phyloP scores from a whole-genome alignment of 177 flowering plant genomes.

The Telopea speciosissima region DNA sequence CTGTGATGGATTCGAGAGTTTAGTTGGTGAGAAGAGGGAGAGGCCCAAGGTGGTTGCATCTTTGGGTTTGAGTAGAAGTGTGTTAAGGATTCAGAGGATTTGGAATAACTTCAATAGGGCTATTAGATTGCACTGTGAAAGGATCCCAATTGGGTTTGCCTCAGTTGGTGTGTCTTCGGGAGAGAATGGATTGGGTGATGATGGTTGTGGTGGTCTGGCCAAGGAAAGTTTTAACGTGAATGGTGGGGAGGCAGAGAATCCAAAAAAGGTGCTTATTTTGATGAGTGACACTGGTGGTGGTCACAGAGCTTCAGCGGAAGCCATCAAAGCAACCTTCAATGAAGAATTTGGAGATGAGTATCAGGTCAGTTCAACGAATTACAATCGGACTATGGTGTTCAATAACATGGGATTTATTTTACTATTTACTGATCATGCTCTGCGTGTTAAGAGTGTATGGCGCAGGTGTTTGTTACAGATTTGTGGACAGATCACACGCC shows the following conservation, averaged over 20 bases:
- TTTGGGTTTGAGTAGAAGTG: constrained; percentile 33
- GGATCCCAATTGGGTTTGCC: constrained; percentile 74
- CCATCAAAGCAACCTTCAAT: constrained; percentile 78
- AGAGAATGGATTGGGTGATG: constrained; percentile 38
- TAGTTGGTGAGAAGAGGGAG: constrained; percentile 21
- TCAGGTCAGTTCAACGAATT: constrained; percentile 50
- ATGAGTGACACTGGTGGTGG: constrained; percentile 99
- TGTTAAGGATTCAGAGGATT: constrained; percentile 27
- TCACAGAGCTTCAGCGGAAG: constrained; percentile 98
- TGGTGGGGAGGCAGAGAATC: constrained; percentile 31
- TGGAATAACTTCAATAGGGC: constrained; percentile 55
- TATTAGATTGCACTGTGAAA: constrained; percentile 59
- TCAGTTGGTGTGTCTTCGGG: constrained; percentile 34
- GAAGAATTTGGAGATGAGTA: constrained; percentile 81
- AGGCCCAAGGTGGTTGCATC: constrained; percentile 35
- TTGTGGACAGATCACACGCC: constrained; percentile 99
- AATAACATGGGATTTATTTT: neutral
- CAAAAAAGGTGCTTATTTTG: constrained; percentile 78
- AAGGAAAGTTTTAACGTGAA: constrained; percentile 42
- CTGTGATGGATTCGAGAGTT: constrained; percentile 24
- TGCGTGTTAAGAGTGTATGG: constrained; percentile 36
- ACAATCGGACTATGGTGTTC: neutral
- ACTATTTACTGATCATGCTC: constrained; percentile 24
- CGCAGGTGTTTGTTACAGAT: constrained; percentile 94
- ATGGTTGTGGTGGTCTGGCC: constrained; percentile 39